Evolutionary conservation across 2,329 filamentous ascomycete genomes (phyloP), one percentile per base, ranked within the genome.

Genomic region (Alternaria triticina): DNA sequence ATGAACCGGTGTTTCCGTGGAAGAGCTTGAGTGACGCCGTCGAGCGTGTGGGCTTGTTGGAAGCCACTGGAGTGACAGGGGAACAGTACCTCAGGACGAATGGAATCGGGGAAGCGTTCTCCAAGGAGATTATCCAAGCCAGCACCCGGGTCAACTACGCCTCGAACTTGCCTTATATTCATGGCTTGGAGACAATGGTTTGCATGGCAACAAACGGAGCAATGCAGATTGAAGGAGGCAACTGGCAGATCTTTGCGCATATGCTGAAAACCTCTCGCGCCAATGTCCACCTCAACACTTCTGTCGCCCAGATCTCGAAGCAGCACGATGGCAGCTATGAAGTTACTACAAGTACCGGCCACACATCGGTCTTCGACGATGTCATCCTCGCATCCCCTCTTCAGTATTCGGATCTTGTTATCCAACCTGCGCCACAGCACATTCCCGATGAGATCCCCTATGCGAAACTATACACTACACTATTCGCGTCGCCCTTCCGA

Each of bases 61-160:
- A 86, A 56, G 83, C 88, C 1, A 95, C 92, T 0, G 86, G 87
- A 0, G 79, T 89, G 9, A 93, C 94, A 0, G 96, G 94, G 6
- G 84, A 89, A 64, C 87, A 94, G 73, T 91, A 90, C 67, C 82
- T 98, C 12, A 83, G 83, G 25, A 82, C 86, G 43, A 91, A 93
- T 70, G 87, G 87, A 73, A 89, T 97, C 59, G 84, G 86, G 23
- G 82, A 84, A 0, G 77, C 83, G 0, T 98, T 97, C 76, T 85
- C 90, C 0, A 87, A 88, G 13, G 93, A 99, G 54, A 88, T 99
- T 51, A 88, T 98, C 25, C 95, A 98, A 80, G 93, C 95, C 15
- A 79, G 90, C 61, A 97, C 96, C 1, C 87, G 96, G 20, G 95
- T 97, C 67, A 98, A 98, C 79, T 99, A 97, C 80, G 96, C 92